Conservation (phyloP, 371 early-diverging fungal genomes). For the Apophysomyces variabilis region DNA sequence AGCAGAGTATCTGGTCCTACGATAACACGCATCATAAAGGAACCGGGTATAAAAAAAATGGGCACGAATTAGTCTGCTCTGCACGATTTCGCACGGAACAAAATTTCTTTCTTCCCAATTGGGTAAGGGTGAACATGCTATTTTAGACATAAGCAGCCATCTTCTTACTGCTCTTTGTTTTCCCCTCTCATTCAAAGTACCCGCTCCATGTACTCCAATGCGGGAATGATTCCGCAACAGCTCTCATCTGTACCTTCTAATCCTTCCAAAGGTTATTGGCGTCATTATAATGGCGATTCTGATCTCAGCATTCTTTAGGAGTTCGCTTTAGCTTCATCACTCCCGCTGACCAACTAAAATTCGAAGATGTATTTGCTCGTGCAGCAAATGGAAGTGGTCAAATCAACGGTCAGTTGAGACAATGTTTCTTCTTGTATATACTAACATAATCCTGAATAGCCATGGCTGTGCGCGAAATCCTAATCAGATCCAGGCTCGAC, state of each 20-base stretch:
- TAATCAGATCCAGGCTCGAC: conserved; percentile 45
- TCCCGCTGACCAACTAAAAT: conserved; percentile 49
- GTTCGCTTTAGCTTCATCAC: conserved; percentile 53
- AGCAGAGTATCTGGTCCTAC: no score
- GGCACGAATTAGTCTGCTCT: no score
- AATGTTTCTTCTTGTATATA: neutral
- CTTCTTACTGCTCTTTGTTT: neutral
- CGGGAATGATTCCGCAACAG: neutral
- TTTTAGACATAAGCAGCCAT: conserved; percentile 3
- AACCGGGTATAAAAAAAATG: no score
- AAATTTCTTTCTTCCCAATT: neutral
- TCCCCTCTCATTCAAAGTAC: neutral
- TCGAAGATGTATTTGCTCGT: conserved; percentile 50
- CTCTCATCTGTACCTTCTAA: neutral
- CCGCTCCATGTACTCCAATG: neutral
- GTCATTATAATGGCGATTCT: neutral
- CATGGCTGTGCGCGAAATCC: conserved; percentile 42
- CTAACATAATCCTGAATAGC: conserved; percentile 24
- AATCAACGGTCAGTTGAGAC: conserved; percentile 38
- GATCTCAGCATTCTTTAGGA: conserved; percentile 23
- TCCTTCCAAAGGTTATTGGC: neutral
- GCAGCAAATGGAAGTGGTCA: conserved; percentile 43
- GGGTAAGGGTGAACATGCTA: conserved; percentile 7
- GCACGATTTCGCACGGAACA: conserved; percentile 1
- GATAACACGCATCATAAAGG: no score